Conservation (phyloP, 106 monocot genomes). For the Alisma plantagoaquatica region DNA sequence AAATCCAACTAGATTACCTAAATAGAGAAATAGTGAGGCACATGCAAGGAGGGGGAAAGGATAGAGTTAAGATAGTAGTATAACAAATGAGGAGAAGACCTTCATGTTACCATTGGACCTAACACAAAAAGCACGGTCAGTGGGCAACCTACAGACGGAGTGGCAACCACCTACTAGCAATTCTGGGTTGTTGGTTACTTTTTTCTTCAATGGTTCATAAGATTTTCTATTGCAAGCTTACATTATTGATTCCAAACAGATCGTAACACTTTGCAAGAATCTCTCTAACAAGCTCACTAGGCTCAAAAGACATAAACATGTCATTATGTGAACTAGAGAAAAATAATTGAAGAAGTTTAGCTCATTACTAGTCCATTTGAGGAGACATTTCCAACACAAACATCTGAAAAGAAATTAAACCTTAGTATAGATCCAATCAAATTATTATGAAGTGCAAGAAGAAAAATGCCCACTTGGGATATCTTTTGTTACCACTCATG, state of each 20-base stretch:
- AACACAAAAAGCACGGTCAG: too few relatives aligned
- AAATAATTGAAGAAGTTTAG: neutral
- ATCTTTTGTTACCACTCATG: constrained; percentile 81
- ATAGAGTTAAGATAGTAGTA: too few relatives aligned
- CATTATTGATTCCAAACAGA: constrained; percentile 47
- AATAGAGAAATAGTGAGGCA: too few relatives aligned
- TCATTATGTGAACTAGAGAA: constrained; percentile 92
- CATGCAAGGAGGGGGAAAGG: too few relatives aligned
- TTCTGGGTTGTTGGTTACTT: too few relatives aligned
- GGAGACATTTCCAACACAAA: neutral
- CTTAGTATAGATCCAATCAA: constrained; percentile 80
- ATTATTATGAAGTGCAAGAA: constrained; percentile 96
- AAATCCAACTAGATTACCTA: too few relatives aligned
- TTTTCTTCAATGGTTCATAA: constrained; percentile 36
- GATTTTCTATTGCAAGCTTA: constrained; percentile 37
- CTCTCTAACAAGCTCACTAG: constrained; percentile 88
- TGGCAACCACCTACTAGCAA: too few relatives aligned
- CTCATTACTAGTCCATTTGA: neutral
- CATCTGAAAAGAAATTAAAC: constrained; percentile 21
- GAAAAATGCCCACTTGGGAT: constrained; percentile 85
- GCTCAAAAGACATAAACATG: constrained; percentile 96
- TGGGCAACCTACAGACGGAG: too few relatives aligned
- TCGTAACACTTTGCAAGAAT: constrained; percentile 80
- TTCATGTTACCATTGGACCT: too few relatives aligned
- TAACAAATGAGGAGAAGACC: too few relatives aligned